Percentiles rank a stretch among this genome's conserved stretches.
Evolutionary conservation across 1,284 basidiomycete species (phyloP).

Genomic region (Heterobasidion occidentale): DNA sequence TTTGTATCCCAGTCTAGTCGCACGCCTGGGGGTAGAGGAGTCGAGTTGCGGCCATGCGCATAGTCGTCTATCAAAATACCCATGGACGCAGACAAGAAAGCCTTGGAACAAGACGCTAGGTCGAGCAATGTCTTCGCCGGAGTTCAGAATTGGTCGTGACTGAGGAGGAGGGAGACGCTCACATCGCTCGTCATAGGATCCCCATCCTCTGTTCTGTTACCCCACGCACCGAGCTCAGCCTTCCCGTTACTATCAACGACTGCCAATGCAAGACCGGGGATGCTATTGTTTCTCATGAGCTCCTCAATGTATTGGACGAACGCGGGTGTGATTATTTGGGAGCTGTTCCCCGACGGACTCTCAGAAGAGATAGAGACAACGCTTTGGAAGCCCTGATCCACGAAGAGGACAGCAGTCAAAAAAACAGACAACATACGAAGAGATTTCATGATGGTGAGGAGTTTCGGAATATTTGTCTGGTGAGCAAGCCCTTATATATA

Average conservation of each 20-base stretch:
- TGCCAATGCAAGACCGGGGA: conserved; percentile 4
- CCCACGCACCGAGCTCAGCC: conserved; percentile 17
- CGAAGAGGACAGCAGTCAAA: no score
- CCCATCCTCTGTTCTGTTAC: conserved; percentile 18
- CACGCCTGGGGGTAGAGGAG: conserved; percentile 24
- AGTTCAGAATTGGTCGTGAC: no score
- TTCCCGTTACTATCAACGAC: background rate
- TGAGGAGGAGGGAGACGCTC: conserved; percentile 10
- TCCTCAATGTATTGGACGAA: background rate
- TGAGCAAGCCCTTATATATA: no score
- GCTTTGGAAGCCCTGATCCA: no score
- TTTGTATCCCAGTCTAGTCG: conserved; percentile 27
- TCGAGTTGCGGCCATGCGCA: conserved; percentile 24
- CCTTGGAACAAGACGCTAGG: conserved; percentile 29
- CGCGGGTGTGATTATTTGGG: background rate
- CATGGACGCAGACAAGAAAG: conserved; percentile 29
- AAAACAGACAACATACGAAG: background rate
- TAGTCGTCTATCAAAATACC: conserved; percentile 34
- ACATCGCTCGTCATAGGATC: conserved; percentile 14
- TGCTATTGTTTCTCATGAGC: background rate
- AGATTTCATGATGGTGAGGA: no score
- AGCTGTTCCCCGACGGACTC: background rate
- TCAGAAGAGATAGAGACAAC: no score
- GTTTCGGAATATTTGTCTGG: no score
- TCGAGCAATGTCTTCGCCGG: conserved; percentile 27